Evolutionary conservation across 495 filamentous ascomycete genomes (phyloP), one percentile per base, ranked within the genome.

Genomic region (Penicillium salamii): DNA sequence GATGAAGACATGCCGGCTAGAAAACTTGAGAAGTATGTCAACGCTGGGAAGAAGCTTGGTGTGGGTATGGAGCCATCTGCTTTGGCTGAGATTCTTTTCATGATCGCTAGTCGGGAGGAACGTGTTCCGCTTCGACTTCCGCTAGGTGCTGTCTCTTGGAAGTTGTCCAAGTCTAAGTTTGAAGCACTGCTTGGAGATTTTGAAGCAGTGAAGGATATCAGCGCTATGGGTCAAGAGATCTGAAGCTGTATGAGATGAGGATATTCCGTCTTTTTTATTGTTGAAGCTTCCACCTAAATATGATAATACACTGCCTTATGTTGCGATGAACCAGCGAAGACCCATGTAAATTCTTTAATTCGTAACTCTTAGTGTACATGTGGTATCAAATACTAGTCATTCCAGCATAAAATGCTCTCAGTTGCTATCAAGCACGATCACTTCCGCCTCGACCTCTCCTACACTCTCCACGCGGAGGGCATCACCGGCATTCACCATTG

Each of bases 381-480:
- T 3, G 8, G 8, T 8, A 26, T 26, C 8, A 26, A 26, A 26
- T 26, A 26, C 3, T 8, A 26, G 23, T 26, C n/a, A n/a, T 3
- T 26, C 23, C 3, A 4, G 23, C 3, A 26, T 3, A 26, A 32
- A 11, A 32, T 5, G 11, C 3, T 32, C 29, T 12, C 40, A 71
- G 52, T 72, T 58, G 46, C 68, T 73, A 56, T 89, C 85, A 49
- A 89, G 64, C 46, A 87, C 68, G 34, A 87, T 71, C 18, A 86
- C 79, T 64, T 89, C 84, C 0, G 84, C 84, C 56, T 87, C 85
- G 0, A 55, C 83, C 36, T 84, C 79, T 2, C 85, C 85, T 29
- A 87, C 58, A 50, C 78, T 85, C 68, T 87, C 82, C 11, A 87
- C 72, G 6, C 60, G 61, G 19, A 88, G 57, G 45, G 69, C 71